Base-by-base conservation (phyloP, 2,329 filamentous ascomycete species). In the Fusarium nelsonii region DNA sequence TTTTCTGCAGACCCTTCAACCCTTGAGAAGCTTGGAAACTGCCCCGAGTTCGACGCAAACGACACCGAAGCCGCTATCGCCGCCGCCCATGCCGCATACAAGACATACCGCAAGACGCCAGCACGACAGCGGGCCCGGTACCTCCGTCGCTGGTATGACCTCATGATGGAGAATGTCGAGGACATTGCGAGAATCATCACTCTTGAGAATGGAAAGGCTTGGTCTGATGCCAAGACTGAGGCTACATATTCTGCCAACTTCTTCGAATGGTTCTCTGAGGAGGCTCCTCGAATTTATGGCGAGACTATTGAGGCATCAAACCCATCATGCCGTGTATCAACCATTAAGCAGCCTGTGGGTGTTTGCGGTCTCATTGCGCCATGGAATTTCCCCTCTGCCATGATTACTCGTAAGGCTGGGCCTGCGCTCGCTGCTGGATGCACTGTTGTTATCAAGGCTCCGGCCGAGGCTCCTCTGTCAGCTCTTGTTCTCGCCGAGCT, bases 381-480 rank as follows among this genome's bases (percentile, higher is more conserved):
- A 18, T 77, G 87, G 88, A 90, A 91, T 78, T 91, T 90, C 72
- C 84, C 84, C 8, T 79, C 82, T 26, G 84, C 83, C 23, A 87
- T 87, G 85, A 81, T 86, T 50, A 81, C 81, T 12, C 76, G 82
- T 30, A 84, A 84, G 63, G 78, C 79, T 32, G 81, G 79, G 6
- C 80, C 87, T 10, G 87, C 86, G 16, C 81, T 93, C 40, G 91
- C 91, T 34, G 90, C 90, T 30, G 91, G 91, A 36, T 92, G 91
- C 78, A 92, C 90, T 4, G 87, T 92, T 85, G 93, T 97, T 2
- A 89, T 89, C 68, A 97, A 97, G 81, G 91, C 93, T 36, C 93
- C 94, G 2, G 90, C 91, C 37, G 94, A 97, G 82, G 97, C 94
- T 6, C 94, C 94, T 0, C 93, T 95, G 77, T 97, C 93, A 23